Evolutionary conservation across 2,329 filamentous ascomycete species (phyloP).

Genomic region (Epichloe festucae): DNA sequence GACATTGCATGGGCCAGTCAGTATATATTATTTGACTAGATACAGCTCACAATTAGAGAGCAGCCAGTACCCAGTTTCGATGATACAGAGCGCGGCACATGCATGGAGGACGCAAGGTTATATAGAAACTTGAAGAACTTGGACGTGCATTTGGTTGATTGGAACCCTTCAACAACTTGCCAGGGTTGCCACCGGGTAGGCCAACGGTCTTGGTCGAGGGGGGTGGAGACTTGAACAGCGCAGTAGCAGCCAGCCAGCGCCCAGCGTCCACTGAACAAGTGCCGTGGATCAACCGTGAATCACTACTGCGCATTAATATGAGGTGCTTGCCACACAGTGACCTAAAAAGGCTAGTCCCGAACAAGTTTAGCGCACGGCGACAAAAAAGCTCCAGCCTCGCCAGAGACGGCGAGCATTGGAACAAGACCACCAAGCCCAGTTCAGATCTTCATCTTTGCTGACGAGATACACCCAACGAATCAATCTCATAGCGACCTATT

Average conservation of each 20-base stretch:
- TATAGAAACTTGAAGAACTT: no score
- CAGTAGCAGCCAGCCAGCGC: not conserved
- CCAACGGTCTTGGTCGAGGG: no score
- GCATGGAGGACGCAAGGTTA: no score
- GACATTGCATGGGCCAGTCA: slow-evolving; percentile 18
- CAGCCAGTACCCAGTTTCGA: no score
- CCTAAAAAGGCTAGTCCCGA: slow-evolving; percentile 11
- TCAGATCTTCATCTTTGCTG: slow-evolving; percentile 1
- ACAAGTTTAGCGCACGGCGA: slow-evolving; percentile 15
- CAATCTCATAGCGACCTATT: slow-evolving; percentile 3
- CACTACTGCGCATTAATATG: no score
- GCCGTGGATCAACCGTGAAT: not conserved
- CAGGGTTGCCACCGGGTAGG: not conserved
- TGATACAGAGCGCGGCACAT: no score
- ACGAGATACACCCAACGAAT: slow-evolving; percentile 1
- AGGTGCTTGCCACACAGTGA: not conserved
- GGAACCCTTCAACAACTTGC: not conserved
- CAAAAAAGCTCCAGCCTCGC: slow-evolving; percentile 35
- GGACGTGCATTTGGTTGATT: not conserved
- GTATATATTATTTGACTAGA: not conserved
- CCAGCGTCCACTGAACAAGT: not conserved
- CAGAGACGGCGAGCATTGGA: slow-evolving; percentile 10
- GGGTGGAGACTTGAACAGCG: no score
- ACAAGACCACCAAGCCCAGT: slow-evolving; percentile 6
- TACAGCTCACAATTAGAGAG: no score